These are phyloP conservation scores for Mortierella sp. DNA, from an alignment of 371 early-diverging fungal species.

Conservation along the genomic window DNA sequence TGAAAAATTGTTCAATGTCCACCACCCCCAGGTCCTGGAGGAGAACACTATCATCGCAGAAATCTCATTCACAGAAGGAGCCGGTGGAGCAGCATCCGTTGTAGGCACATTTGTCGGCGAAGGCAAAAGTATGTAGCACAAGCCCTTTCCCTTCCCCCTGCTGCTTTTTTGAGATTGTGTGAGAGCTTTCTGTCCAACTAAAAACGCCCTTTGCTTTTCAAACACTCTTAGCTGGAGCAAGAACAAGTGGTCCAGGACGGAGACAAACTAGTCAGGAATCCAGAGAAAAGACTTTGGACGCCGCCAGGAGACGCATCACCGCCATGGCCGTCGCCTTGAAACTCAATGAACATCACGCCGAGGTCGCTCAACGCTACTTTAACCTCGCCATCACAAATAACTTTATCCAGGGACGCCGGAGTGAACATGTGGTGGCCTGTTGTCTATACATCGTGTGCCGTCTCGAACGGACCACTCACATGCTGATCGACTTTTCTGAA, in stretches of 20 bases:
- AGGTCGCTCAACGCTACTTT: constrained; percentile 92
- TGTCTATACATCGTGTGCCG: constrained; percentile 98
- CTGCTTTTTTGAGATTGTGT: no score
- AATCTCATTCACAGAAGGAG: constrained; percentile 91
- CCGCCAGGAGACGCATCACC: constrained; percentile 72
- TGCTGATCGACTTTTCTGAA: constrained; percentile 99
- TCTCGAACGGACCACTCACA: constrained; percentile 88
- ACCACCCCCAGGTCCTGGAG: constrained; percentile 90
- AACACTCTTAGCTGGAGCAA: constrained; percentile 59
- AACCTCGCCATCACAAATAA: constrained; percentile 92
- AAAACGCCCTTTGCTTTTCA: not conserved
- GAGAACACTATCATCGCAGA: constrained; percentile 96
- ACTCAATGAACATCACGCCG: constrained; percentile 83
- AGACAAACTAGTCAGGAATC: constrained; percentile 68
- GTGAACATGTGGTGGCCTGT: constrained; percentile 90
- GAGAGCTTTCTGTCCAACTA: constrained; percentile 9
- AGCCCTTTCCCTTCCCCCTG: not conserved
- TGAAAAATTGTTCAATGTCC: no score
- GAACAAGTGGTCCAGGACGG: constrained; percentile 65
- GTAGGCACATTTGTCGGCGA: constrained; percentile 83
- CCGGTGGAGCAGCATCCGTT: constrained; percentile 86
- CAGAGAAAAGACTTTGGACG: constrained; percentile 76
- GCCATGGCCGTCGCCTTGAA: constrained; percentile 74
- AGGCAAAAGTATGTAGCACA: constrained; percentile 53
- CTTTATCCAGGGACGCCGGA: constrained; percentile 93